Evolutionary conservation across 2,329 filamentous ascomycete genomes (phyloP), one percentile per base, ranked within the genome.

Genomic region (Neopestalotiopsis rosae): DNA sequence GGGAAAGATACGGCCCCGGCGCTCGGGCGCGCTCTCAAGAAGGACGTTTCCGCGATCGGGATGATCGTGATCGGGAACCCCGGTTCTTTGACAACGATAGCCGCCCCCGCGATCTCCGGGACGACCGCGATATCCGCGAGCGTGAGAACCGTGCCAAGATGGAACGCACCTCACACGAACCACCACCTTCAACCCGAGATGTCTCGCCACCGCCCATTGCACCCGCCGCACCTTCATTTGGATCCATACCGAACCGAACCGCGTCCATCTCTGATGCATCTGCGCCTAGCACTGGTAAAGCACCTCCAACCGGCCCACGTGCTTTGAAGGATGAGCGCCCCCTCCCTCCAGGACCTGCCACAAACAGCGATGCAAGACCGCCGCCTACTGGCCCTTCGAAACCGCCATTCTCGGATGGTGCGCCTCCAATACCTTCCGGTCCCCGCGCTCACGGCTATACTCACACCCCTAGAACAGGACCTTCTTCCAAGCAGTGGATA

Each of bases 21-120:
- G 87, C 86, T 20, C 84, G 91, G 74, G 91, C 89, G 74, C 87
- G 90, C 71, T 92, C 90, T 71, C 88, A 90, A 74, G 89, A 91
- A 75, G 88, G 89, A 68, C 87, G 87, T 42, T 89, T 87, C 24
- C 84, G 87, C 61, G 87, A 89, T 6, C 82, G 78, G 66, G 82
- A 84, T 42, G 80, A 82, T 59, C 80, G 80, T 42, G 80, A 82
- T 58, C 76, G 76, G 61, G 79, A 82, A 20, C 74, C 63, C 64
- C 77, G 82, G 68, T 78, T 78, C 57, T 72, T 78, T 24, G 82
- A 83, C 32, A 67, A 75, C 14, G 81, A 83, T 65, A 70, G 77
- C 34, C 79, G 80, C 12, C 72, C 76, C 58, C 81, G 85, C 68
- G 85, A 86, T 70, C 79, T 77, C 69, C 81, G 87, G 64, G 87